phyloP scores from a whole-genome alignment of 2,329 filamentous ascomycete genomes.

The Dothiorella sarmentorum region DNA sequence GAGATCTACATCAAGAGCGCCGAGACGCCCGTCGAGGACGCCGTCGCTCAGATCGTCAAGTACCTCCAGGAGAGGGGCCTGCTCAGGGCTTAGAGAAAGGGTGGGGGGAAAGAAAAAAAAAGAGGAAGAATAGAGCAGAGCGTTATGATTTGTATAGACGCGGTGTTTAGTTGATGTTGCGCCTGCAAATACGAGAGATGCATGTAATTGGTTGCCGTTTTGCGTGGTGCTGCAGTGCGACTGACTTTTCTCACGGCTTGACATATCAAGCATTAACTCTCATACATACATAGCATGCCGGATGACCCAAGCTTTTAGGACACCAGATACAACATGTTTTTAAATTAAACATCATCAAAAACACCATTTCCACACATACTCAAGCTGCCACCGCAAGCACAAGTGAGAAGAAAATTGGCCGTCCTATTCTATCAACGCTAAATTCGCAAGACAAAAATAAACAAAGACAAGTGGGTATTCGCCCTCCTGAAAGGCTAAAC shows the following conservation, averaged over 20 bases:
- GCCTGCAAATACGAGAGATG: not conserved
- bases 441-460: not conserved
- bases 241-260: too few species aligned
- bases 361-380: too few species aligned
- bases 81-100: slow-evolving; percentile 36
- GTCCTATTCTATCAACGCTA: slow-evolving; percentile 14
- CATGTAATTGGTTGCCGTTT: not conserved
- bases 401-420: not conserved
- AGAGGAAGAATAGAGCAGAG: not conserved
- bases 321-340: too few species aligned
- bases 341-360: too few species aligned
- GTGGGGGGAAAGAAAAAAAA: not conserved
- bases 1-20: slow-evolving; percentile 86
- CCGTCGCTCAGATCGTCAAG: slow-evolving; percentile 76
- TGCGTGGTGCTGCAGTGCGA: not conserved
- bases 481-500: slow-evolving; percentile 3
- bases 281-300: too few species aligned
- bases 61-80: slow-evolving; percentile 72
- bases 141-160: not conserved
- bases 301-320: too few species aligned
- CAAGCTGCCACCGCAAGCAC: too few species aligned
- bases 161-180: not conserved
- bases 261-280: too few species aligned
- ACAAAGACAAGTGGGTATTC: not conserved
- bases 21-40: slow-evolving; percentile 81